Base-by-base conservation (phyloP, 495 filamentous ascomycete genomes). In the Margaritispora aquatica region DNA sequence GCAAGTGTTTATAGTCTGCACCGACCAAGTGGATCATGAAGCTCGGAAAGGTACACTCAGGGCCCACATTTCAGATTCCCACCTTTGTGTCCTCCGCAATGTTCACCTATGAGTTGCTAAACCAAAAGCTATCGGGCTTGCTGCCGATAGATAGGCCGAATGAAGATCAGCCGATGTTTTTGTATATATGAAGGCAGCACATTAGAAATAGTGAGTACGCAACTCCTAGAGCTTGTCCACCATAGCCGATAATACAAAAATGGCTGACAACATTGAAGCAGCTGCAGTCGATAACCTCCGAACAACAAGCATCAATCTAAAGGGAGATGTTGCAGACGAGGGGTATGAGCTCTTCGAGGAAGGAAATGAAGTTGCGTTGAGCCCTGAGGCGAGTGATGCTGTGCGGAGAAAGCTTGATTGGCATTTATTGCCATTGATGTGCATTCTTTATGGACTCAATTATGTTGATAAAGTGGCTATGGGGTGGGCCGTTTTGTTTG, bases 401-500 rank as follows among this genome's bases (percentile, higher is more conserved):
- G 26, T 59, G 9, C 5, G 48, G 26, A 24, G 48, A 23, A 59
- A 59, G 27, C 26, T 59, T 17, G 57, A 59, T 21, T 23, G 23
- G 2, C 57, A 51, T n/a, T 27, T 51, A 23, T 21, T 51, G 9
- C 48, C 48, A 4, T 21, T 51, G 48, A 51, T 86, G 67, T 86
- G 82, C 54, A 63, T 78, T 51, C 71, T 84, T 11, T 85, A 86
- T 57, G 81, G 80, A 4, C 76, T 86, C 71, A 83, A 84, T 59
- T 86, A 76, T 66, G 64, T 84, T 17, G 83, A 86, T 64, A 86
- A 85, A 68, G 84, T 80, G 1, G 83, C 81, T 1, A 62, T 86
- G 1, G 84, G 81, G 0, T 84, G 84, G 60, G 83, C 81, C 7
- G 80, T 75, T 58, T 61, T 86, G 23, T 83, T 85, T 78, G 80